Conservation (phyloP, 2,329 filamentous ascomycete species). For the Zasmidium angulare region DNA sequence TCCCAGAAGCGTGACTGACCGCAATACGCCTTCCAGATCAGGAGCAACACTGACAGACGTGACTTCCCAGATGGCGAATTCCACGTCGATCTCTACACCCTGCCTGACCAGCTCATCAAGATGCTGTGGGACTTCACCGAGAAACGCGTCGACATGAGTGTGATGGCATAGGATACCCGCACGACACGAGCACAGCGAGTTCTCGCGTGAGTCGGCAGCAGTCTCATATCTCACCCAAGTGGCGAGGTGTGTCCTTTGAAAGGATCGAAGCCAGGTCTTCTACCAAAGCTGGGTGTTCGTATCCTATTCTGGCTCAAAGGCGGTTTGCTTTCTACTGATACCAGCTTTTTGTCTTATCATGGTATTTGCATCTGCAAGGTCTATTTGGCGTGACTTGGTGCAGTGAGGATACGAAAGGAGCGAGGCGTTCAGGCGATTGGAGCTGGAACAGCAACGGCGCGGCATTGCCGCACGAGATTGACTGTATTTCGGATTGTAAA, state of each 20-base stretch:
- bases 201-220: background rate
- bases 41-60: slow-evolving; percentile 11
- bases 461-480: background rate
- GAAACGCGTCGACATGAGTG: slow-evolving; percentile 36
- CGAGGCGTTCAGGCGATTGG: background rate
- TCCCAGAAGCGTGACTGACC: slow-evolving; percentile 4
- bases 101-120: slow-evolving; percentile 84
- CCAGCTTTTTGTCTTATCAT: slow-evolving; percentile 1
- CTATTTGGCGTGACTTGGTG: background rate
- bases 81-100: slow-evolving; percentile 96
- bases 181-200: background rate
- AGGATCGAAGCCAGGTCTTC: background rate
- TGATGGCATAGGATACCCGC: slow-evolving; percentile 21
- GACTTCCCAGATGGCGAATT: slow-evolving; percentile 77
- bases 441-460: background rate
- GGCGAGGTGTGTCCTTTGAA: background rate
- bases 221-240: background rate
- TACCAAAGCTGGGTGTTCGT: too few relatives aligned
- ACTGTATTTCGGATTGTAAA: background rate
- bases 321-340: slow-evolving; percentile 1
- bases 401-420: background rate
- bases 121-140: slow-evolving; percentile 88
- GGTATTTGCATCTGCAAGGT: background rate
- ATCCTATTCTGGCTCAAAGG: background rate
- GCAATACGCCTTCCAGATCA: slow-evolving; percentile 25